Conservation (phyloP, 176 grass and related monocot species). For the Melocanna baccifera region DNA sequence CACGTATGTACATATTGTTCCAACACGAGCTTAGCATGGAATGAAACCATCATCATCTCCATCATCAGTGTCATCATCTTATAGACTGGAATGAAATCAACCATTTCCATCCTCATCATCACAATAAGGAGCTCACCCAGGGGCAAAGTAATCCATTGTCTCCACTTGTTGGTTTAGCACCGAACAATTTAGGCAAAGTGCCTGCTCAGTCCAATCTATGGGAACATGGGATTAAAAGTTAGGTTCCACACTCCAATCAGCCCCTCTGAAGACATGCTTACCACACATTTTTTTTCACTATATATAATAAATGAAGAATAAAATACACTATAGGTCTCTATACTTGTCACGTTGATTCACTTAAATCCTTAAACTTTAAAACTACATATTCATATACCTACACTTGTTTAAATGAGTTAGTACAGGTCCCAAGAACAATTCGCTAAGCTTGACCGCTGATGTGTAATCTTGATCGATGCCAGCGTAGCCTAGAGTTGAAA, state of each 20-base stretch:
- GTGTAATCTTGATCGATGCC: too few relatives aligned
- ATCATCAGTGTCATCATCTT: background rate
- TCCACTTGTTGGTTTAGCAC: slow-evolving; percentile 88
- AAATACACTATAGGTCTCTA: too few relatives aligned
- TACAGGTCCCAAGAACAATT: too few relatives aligned
- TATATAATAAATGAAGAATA: too few relatives aligned
- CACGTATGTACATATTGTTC: slow-evolving; percentile 25
- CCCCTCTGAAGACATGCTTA: background rate
- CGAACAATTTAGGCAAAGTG: background rate
- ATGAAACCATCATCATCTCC: background rate
- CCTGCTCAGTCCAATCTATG: background rate
- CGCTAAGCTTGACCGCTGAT: too few relatives aligned
- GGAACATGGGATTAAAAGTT: background rate
- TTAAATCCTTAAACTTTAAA: too few relatives aligned
- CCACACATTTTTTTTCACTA: background rate
- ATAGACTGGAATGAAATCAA: background rate
- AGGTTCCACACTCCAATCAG: background rate
- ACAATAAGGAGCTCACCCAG: slow-evolving; percentile 39
- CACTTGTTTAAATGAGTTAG: too few relatives aligned
- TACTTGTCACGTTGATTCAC: too few relatives aligned
- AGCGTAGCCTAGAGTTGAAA: too few relatives aligned
- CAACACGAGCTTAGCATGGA: background rate
- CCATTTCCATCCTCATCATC: background rate
- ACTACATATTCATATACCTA: too few relatives aligned
- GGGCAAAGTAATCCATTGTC: slow-evolving; percentile 93